Conservation (phyloP, 2,329 filamentous ascomycete genomes). For the Colletotrichum tropicicola region DNA sequence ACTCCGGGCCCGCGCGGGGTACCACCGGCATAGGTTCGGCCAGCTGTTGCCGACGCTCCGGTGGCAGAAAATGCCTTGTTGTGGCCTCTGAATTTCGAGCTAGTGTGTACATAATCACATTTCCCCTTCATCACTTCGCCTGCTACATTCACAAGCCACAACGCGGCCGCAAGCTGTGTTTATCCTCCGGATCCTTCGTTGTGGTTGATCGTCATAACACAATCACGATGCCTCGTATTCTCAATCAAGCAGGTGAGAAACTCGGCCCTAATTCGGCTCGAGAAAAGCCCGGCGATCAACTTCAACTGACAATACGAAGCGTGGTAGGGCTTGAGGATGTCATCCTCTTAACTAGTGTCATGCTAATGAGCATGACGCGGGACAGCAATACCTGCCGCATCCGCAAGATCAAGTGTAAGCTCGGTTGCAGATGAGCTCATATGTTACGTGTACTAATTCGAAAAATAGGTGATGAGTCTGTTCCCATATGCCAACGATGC, state of each 20-base stretch:
- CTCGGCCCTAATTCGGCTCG: neutral
- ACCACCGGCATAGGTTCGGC: neutral
- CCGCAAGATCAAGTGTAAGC: conserved; percentile 46
- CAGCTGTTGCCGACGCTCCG: neutral
- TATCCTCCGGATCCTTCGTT: too few relatives aligned
- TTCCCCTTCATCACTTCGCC: too few relatives aligned
- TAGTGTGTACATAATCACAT: too few relatives aligned
- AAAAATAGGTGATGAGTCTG: conserved; percentile 40
- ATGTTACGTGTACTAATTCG: neutral
- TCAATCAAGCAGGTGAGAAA: conserved; percentile 18
- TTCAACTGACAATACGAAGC: neutral
- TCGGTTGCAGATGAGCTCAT: too few relatives aligned
- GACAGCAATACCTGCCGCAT: conserved; percentile 48
- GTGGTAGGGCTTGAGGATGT: neutral
- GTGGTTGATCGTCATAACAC: neutral
- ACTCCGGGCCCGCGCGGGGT: conserved; percentile 11
- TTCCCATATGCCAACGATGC: conserved; percentile 45
- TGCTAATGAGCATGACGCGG: neutral
- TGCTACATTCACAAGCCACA: too few relatives aligned
- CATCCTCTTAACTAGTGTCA: too few relatives aligned
- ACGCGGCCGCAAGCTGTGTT: too few relatives aligned
- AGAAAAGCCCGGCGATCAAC: neutral
- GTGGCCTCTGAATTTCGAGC: too few relatives aligned
- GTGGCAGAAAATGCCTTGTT: neutral
- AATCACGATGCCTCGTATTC: conserved; percentile 10